These are phyloP conservation scores for Annona cherimola DNA, from an alignment of 164 flowering plant genomes.

Conservation along the genomic window DNA sequence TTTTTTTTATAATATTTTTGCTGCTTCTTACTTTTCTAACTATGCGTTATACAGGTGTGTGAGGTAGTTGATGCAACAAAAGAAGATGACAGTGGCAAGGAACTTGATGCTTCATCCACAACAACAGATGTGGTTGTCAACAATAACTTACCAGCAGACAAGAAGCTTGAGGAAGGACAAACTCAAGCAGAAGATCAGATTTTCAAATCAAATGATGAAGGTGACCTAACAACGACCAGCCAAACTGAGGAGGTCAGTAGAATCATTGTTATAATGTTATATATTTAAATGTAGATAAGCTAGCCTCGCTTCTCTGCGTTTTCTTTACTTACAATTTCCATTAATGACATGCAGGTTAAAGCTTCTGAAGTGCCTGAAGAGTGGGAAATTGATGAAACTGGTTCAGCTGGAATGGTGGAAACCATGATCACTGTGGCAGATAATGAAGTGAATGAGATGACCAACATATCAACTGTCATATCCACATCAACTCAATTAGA, in stretches of 20 bases:
- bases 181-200: neutral
- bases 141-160: conserved; percentile 7
- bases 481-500: neutral
- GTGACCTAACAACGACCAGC: neutral
- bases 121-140: neutral
- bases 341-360: neutral
- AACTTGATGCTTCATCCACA: neutral
- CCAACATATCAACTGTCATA: neutral
- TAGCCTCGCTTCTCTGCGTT: neutral
- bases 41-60: neutral
- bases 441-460: conserved; percentile 1
- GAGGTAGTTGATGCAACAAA: conserved; percentile 6
- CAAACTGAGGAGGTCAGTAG: neutral
- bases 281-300: neutral
- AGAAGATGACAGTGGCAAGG: neutral
- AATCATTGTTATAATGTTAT: neutral
- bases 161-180: neutral
- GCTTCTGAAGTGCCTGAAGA: neutral
- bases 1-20: too few relatives aligned
- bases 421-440: conserved; percentile 5
- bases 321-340: neutral
- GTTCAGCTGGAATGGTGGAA: neutral
- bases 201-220: neutral
- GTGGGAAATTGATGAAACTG: neutral
- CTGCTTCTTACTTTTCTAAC: neutral